Conservation (phyloP, 176 grass and related monocot species). For the Hyparrhenia diplandra region DNA sequence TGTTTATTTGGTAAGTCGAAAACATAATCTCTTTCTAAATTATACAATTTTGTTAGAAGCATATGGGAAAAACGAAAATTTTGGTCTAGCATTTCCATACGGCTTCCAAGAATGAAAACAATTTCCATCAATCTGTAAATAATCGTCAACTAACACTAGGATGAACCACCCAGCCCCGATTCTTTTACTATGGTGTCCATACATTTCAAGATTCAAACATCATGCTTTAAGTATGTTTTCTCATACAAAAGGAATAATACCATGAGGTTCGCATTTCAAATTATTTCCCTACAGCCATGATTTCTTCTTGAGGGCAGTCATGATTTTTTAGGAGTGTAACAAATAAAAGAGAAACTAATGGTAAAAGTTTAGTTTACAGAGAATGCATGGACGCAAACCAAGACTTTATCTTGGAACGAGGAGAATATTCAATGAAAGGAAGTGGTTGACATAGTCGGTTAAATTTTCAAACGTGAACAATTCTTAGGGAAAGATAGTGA, state of each 20-base stretch:
- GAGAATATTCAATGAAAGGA: neutral
- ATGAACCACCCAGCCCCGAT: neutral
- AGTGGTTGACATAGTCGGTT: neutral
- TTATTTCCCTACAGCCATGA: neutral
- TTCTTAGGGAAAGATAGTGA: neutral
- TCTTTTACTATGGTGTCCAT: neutral
- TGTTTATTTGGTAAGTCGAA: neutral
- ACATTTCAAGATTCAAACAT: neutral
- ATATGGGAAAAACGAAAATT: neutral
- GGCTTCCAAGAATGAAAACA: neutral
- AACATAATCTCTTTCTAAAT: neutral
- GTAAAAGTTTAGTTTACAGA: neutral
- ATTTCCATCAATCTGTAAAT: neutral
- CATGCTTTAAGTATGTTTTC: neutral
- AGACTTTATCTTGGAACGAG: neutral
- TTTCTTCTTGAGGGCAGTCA: neutral
- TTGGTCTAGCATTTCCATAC: neutral
- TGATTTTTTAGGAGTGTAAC: no score
- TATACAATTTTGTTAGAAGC: neutral
- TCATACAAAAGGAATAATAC: neutral
- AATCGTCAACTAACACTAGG: neutral
- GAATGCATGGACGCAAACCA: neutral
- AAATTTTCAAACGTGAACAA: neutral
- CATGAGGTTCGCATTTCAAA: neutral
- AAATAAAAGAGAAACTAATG: neutral